These are phyloP conservation scores for Boletus insuetus DNA, from an alignment of 768 basidiomycete genomes.

Conservation along the genomic window DNA sequence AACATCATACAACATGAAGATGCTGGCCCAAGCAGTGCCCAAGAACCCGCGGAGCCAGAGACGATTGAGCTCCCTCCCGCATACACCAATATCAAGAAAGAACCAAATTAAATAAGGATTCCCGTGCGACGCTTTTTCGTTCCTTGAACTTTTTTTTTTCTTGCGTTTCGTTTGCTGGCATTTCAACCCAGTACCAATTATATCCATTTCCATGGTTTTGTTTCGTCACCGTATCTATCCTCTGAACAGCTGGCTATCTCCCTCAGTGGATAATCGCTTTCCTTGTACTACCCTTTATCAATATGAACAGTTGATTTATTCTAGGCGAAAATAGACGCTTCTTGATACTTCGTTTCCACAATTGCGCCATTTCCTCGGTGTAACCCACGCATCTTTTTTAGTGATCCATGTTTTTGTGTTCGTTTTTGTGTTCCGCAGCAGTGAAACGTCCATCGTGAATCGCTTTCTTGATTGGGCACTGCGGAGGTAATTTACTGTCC, in stretches of 20 bases:
- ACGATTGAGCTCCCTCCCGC: conserved; percentile 84
- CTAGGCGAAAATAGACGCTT: neutral
- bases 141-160: neutral
- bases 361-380: neutral
- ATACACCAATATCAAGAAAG: conserved; percentile 60
- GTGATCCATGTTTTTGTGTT: neutral
- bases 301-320: neutral
- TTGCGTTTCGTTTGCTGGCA: neutral
- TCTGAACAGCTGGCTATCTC: neutral
- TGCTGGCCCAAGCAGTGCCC: conserved; percentile 47
- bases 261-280: neutral
- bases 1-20: conserved; percentile 87
- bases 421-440: neutral
- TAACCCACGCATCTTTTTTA: neutral
- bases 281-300: neutral
- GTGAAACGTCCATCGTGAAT: no score
- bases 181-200: conserved; percentile 3
- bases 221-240: neutral
- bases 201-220: neutral
- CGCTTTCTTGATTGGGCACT: no score
- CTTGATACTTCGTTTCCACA: neutral
- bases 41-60: conserved; percentile 49
- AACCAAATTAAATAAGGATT: neutral
- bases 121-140: neutral
- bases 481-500: no score